Evolutionary conservation across 257 asterid species (phyloP).

Genomic region (Verbena officinalis): DNA sequence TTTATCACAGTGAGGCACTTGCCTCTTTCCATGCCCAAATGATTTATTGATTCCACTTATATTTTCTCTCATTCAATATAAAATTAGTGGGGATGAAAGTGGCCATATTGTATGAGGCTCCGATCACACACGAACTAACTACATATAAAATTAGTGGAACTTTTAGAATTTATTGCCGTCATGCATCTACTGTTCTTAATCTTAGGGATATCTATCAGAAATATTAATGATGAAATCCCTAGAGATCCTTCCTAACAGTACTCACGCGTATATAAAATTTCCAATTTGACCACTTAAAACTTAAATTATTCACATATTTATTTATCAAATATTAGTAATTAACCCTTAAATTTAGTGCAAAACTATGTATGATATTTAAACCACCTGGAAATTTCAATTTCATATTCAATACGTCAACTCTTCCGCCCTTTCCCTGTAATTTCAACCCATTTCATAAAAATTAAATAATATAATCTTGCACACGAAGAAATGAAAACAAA

Average conservation of each 20-base stretch:
- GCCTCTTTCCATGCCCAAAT: constrained; percentile 22
- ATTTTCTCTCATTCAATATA: constrained; percentile 1
- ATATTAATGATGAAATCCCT: no score
- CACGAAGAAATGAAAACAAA: constrained; percentile 27
- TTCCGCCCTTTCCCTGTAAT: constrained; percentile 19
- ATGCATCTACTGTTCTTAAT: not conserved
- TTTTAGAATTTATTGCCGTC: not conserved
- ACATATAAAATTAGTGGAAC: not conserved
- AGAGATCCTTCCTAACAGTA: no score
- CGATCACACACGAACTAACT: not conserved
- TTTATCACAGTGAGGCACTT: no score
- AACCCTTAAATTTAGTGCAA: not conserved
- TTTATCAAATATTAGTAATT: not conserved
- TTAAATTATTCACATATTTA: no score
- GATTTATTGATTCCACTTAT: constrained; percentile 21
- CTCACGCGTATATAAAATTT: no score
- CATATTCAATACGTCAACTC: constrained; percentile 34
- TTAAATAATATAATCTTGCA: constrained; percentile 23
- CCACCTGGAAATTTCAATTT: constrained; percentile 45
- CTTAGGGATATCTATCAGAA: no score
- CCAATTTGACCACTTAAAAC: no score
- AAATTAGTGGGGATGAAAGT: constrained; percentile 14
- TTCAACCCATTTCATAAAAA: constrained; percentile 30
- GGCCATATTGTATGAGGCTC: constrained; percentile 27
- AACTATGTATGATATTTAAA: not conserved